Percentiles rank a stretch among this genome's conserved stretches.
These are phyloP conservation scores for Alnus glutinosa DNA, from an alignment of 306 rosid genomes.

Conservation along the genomic window DNA sequence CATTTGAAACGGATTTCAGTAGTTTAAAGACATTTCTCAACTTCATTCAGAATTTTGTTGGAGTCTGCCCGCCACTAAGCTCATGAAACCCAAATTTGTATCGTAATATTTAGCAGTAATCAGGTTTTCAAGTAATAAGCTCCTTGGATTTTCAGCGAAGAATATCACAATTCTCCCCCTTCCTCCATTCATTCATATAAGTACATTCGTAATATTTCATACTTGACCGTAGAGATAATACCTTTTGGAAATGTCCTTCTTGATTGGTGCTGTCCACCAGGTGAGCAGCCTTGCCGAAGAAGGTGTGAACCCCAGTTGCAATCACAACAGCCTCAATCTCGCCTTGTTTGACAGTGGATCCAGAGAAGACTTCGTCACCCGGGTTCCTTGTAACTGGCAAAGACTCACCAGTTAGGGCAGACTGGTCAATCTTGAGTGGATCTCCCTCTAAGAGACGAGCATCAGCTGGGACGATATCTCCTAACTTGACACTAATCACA, in stretches of 20 bases:
- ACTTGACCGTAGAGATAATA: constrained; percentile 19
- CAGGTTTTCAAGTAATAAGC: background rate
- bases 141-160: too few relatives aligned
- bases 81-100: background rate
- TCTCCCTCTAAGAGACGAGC: constrained; percentile 90
- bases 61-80: background rate
- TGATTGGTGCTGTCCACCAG: constrained; percentile 80
- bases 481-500: constrained; percentile 73
- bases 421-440: constrained; percentile 77
- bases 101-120: background rate
- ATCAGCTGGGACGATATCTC: constrained; percentile 88
- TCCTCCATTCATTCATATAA: background rate
- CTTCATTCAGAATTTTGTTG: background rate
- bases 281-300: constrained; percentile 97
- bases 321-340: constrained; percentile 89
- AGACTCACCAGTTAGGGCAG: constrained; percentile 91
- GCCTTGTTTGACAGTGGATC: constrained; percentile 92
- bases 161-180: background rate
- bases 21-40: background rate
- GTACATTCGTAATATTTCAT: background rate
- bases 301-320: constrained; percentile 95
- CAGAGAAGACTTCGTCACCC: constrained; percentile 80
- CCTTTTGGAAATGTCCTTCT: constrained; percentile 89
- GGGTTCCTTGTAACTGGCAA: constrained; percentile 58
- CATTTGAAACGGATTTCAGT: background rate